phyloP scores from a whole-genome alignment of 2,329 filamentous ascomycete species.

The Eurotiales sp. region DNA sequence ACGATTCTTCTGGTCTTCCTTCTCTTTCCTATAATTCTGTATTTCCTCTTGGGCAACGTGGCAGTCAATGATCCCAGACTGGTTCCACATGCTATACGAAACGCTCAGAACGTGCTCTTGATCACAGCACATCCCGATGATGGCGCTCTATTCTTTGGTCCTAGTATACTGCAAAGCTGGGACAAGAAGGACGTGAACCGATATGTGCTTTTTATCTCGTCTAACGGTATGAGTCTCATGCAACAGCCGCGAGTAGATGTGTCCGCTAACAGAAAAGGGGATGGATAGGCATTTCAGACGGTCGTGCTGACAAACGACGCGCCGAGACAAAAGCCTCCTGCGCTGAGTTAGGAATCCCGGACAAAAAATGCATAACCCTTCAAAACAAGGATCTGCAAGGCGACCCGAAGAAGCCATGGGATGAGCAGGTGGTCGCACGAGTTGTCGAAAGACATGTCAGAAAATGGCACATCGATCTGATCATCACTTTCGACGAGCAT shows the following conservation, averaged over 20 bases:
- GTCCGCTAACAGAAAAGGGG: too few species aligned
- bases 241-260: too few species aligned
- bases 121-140: conserved; percentile 36
- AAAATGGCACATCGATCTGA: conserved; percentile 39
- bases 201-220: conserved; percentile 21
- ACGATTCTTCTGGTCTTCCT: neutral
- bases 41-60: conserved; percentile 35
- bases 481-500: conserved; percentile 40
- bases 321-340: conserved; percentile 22
- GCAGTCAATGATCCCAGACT: conserved; percentile 35
- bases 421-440: conserved; percentile 30
- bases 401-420: conserved; percentile 37
- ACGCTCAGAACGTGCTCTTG: conserved; percentile 34
- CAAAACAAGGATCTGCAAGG: conserved; percentile 36
- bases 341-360: conserved; percentile 18
- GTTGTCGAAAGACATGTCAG: conserved; percentile 32
- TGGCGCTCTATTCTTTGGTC: conserved; percentile 26
- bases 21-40: conserved; percentile 29
- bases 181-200: conserved; percentile 17
- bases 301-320: conserved; percentile 19
- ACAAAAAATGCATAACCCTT: conserved; percentile 34
- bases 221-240: too few species aligned
- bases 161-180: conserved; percentile 21
- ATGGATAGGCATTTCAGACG: conserved; percentile 21
- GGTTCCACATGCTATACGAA: conserved; percentile 31